Percentiles rank a stretch among this genome's conserved stretches.
phyloP scores from a whole-genome alignment of 1,139 yeast species.

The Geotrichum candidum region DNA sequence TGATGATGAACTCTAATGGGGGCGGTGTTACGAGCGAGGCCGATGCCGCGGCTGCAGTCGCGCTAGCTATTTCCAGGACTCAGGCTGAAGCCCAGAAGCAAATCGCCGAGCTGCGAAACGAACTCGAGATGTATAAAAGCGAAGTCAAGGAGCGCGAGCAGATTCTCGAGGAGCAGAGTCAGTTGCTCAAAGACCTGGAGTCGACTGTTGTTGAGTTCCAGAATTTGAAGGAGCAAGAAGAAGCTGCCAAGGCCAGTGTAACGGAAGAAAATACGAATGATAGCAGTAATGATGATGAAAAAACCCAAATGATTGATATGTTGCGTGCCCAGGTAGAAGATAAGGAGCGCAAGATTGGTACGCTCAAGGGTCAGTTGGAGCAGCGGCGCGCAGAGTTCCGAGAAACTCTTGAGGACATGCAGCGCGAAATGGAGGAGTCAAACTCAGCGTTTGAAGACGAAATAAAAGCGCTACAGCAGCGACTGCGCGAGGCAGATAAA shows the following conservation, averaged over 20 bases:
- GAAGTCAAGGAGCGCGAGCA: conserved; percentile 24
- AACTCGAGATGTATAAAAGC: conserved; percentile 21
- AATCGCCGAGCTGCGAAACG: conserved; percentile 15
- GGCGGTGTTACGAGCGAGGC: conserved; percentile 4
- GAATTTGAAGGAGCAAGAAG: conserved; percentile 14
- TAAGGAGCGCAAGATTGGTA: conserved; percentile 26
- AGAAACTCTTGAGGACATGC: conserved; percentile 29
- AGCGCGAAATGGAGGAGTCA: conserved; percentile 30
- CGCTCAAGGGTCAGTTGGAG: conserved; percentile 29
- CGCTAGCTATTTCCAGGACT: conserved; percentile 11
- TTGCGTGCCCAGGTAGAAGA: conserved; percentile 8
- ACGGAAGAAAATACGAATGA: background rate
- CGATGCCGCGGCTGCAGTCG: conserved; percentile 12
- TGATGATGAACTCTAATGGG: background rate
- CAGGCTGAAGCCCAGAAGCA: conserved; percentile 15
- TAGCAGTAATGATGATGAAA: background rate
- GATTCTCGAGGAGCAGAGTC: conserved; percentile 29
- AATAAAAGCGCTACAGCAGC: conserved; percentile 25
- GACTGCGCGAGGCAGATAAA: conserved; percentile 25
- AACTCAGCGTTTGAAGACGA: conserved; percentile 27
- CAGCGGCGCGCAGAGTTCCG: conserved; percentile 34
- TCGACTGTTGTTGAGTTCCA: conserved; percentile 31
- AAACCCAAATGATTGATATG: conserved; percentile 10
- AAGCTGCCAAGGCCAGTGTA: background rate
- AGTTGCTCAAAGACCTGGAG: conserved; percentile 30